Percentiles rank a stretch among this genome's conserved stretches.
Evolutionary conservation across 2,329 filamentous ascomycete genomes (phyloP).

Genomic region (Aspergillus neoniger): DNA sequence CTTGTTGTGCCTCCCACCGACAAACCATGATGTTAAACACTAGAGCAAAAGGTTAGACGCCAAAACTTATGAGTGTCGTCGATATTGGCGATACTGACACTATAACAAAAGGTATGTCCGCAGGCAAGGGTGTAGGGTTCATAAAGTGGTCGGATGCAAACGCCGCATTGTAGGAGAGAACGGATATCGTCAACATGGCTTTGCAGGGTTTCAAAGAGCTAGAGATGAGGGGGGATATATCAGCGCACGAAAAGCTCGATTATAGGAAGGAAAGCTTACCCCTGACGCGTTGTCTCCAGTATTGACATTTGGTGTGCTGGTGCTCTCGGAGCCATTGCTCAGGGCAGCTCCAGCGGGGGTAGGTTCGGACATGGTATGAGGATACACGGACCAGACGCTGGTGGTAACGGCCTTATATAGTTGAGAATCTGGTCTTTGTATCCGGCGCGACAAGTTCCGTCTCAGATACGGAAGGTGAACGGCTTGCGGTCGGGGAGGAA

Average conservation of each 20-base stretch:
- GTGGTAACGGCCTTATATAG: not conserved
- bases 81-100: constrained; percentile 45
- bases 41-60: constrained; percentile 37
- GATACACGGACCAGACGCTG: not conserved
- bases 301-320: constrained; percentile 11
- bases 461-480: not conserved
- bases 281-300: constrained; percentile 31
- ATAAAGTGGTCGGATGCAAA: constrained; percentile 68
- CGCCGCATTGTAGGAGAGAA: constrained; percentile 64
- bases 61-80: not conserved
- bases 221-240: constrained; percentile 14
- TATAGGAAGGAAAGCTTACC: constrained; percentile 24
- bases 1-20: constrained; percentile 57
- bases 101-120: constrained; percentile 73
- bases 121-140: constrained; percentile 69
- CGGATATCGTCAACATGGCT: constrained; percentile 64
- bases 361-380: constrained; percentile 17
- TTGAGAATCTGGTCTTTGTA: not conserved
- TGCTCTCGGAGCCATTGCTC: constrained; percentile 12
- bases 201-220: constrained; percentile 48
- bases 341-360: constrained; percentile 13
- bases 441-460: not conserved
- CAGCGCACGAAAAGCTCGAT: not conserved
- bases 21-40: constrained; percentile 61
- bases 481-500: not conserved